These are phyloP conservation scores for Ligustrum vulgare DNA, from an alignment of 257 asterid species.

Conservation along the genomic window DNA sequence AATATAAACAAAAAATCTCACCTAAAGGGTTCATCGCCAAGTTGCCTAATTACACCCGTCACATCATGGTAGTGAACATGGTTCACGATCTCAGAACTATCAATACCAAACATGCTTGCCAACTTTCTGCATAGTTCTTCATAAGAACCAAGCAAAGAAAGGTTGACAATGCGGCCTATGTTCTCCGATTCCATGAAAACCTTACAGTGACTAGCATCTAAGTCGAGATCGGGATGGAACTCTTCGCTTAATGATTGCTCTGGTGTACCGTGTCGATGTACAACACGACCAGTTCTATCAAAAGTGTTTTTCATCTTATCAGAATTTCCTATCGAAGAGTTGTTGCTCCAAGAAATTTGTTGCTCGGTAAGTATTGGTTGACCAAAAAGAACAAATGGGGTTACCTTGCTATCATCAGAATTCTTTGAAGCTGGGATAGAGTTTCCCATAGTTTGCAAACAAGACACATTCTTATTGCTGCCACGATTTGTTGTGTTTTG, in stretches of 20 bases:
- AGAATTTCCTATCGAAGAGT: slow-evolving; percentile 49
- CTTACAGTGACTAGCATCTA: slow-evolving; percentile 67
- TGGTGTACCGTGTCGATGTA: slow-evolving; percentile 32
- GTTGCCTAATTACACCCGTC: slow-evolving; percentile 53
- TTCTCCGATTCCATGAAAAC: slow-evolving; percentile 83
- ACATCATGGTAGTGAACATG: slow-evolving; percentile 54
- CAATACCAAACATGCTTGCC: slow-evolving; percentile 57
- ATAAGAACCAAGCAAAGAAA: slow-evolving; percentile 58
- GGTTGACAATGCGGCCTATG: slow-evolving; percentile 73
- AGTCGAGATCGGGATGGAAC: slow-evolving; percentile 40
- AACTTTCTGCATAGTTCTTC: slow-evolving; percentile 60
- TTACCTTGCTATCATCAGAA: slow-evolving; percentile 6
- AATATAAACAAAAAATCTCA: slow-evolving; percentile 18
- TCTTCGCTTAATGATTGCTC: slow-evolving; percentile 44
- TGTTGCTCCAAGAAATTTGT: slow-evolving; percentile 32
- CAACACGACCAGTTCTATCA: slow-evolving; percentile 52
- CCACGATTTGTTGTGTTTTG: slow-evolving; percentile 31
- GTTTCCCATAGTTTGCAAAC: slow-evolving; percentile 20
- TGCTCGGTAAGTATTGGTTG: slow-evolving; percentile 33
- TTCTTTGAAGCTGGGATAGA: slow-evolving; percentile 10
- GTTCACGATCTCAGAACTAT: slow-evolving; percentile 46
- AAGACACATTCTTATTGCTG: slow-evolving; percentile 14
- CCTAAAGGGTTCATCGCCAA: slow-evolving; percentile 73
- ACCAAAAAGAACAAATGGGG: slow-evolving; percentile 35
- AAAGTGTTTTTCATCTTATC: slow-evolving; percentile 43